A percentile compares a stretch with the other conserved stretches of the same genome.
Conservation (phyloP, 1,284 basidiomycete genomes). For the Ceratobasidium sp. region DNA sequence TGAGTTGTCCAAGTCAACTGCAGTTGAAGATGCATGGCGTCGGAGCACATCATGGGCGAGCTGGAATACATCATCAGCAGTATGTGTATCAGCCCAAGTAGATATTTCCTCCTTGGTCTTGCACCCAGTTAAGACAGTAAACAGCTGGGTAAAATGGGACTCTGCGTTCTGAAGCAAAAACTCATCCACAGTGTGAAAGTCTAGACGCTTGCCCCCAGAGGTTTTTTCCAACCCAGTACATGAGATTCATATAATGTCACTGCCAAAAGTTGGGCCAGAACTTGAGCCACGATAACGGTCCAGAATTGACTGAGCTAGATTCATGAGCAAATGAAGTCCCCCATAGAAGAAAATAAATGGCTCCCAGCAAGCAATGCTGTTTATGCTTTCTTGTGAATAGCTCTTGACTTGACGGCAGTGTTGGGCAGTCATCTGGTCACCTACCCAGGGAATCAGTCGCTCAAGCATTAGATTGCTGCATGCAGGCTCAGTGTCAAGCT, state of each 20-base stretch:
- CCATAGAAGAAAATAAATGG: background rate
- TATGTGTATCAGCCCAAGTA: background rate
- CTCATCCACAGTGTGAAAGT: constrained; percentile 1
- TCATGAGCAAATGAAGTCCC: background rate
- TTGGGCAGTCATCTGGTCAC: background rate
- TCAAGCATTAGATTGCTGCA: background rate
- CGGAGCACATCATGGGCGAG: background rate
- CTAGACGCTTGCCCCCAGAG: background rate
- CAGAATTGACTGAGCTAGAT: background rate
- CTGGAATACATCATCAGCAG: background rate
- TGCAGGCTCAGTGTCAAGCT: background rate
- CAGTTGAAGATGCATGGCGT: background rate
- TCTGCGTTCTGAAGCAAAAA: background rate
- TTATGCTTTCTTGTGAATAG: background rate
- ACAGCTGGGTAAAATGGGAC: background rate
- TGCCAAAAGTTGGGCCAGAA: background rate
- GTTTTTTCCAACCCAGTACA: background rate
- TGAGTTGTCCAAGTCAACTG: background rate
- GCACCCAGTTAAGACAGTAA: background rate
- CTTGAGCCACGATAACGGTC: background rate
- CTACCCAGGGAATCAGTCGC: background rate
- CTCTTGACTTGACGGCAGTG: background rate
- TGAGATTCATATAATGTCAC: background rate
- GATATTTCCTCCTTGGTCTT: background rate
- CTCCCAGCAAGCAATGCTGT: background rate